These are phyloP conservation scores for Penicillium oxalicum DNA, from an alignment of 2,329 filamentous ascomycete genomes.

Conservation along the genomic window DNA sequence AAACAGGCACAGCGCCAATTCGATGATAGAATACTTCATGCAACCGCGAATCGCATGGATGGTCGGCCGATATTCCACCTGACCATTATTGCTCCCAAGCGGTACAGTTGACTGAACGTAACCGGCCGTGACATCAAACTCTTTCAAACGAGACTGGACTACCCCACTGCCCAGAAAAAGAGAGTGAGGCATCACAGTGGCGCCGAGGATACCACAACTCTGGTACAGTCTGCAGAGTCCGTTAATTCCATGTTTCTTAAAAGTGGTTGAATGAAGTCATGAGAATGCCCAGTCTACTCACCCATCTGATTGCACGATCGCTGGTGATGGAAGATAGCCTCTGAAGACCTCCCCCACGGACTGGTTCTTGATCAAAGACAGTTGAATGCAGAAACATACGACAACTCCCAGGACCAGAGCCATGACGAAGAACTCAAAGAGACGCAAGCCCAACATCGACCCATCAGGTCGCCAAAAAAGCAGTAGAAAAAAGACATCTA, in stretches of 20 bases:
- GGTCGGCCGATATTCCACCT: conserved; percentile 63
- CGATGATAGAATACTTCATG: conserved; percentile 65
- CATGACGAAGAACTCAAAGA: conserved; percentile 53
- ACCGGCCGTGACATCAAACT: conserved; percentile 42
- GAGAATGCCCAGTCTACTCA: conserved; percentile 18
- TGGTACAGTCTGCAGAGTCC: conserved; percentile 44
- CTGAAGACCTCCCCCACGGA: conserved; percentile 49
- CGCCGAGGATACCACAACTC: conserved; percentile 48
- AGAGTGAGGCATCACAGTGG: conserved; percentile 56
- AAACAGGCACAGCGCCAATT: conserved; percentile 67
- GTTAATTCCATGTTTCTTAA: conserved; percentile 4
- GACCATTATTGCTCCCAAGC: conserved; percentile 38
- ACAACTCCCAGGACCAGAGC: conserved; percentile 51
- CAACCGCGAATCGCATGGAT: conserved; percentile 66
- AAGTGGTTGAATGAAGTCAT: background rate
- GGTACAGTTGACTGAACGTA: conserved; percentile 28
- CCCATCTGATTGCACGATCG: conserved; percentile 49
- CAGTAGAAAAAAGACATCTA: conserved; percentile 52
- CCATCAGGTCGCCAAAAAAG: conserved; percentile 51
- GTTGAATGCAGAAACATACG: conserved; percentile 53
- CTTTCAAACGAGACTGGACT: conserved; percentile 49
- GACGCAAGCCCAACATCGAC: conserved; percentile 46
- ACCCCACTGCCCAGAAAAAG: conserved; percentile 53
- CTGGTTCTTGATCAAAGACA: conserved; percentile 47
- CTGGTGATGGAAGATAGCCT: conserved; percentile 51